Base-by-base conservation (phyloP, 768 basidiomycete species). In the Russula dissimulans region DNA sequence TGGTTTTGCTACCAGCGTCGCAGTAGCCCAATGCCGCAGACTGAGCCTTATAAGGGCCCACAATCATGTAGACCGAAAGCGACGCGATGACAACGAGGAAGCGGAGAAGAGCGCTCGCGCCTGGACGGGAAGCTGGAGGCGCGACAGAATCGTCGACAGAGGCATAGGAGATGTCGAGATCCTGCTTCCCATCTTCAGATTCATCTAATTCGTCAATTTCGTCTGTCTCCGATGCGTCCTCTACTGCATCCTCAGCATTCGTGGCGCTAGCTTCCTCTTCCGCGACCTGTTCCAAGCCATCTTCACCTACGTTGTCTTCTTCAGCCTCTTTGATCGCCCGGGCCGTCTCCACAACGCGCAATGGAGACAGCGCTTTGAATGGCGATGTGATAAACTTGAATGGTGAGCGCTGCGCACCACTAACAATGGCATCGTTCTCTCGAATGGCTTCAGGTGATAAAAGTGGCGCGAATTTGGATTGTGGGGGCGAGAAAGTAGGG, bases 11-110 rank as follows among this genome's bases (percentile, higher is more conserved):
- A 18, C 81, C 85, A 39, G 79, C 71, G 63, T 89, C 83, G 68
- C 91, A 93, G 71, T 82, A 93, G 5, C 91, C 91, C 65, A 93
- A 83, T 11, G 77, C 70, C 3, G 84, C 75, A 5, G 90, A 90
- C 65, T 87, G 82, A 12, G 65, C 60, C 73, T 90, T 91, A 76
- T 83, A 88, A 17, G 76, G 75, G 66, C 65, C 32, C 22, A 60
- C 54, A 9, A 61, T 56, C 26, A 66, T 26, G 36, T 71, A 63
- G 17, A 71, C 68, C 26, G 78, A 59, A 10, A 75, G 61, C 32
- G 78, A 61, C 5, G 76, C 57, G 60, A 76, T 59, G 54, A 66
- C 47, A 17, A 22, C 34, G 3, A 86, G 22, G n/a, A 82, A 31
- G n/a, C 78, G 78, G 14, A 78, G 52, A 44, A 81, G 58, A 61